Evolutionary conservation across 2,329 filamentous ascomycete species (phyloP), one percentile per base, ranked within the genome.

Genomic region (Colletotrichum viniferum): DNA sequence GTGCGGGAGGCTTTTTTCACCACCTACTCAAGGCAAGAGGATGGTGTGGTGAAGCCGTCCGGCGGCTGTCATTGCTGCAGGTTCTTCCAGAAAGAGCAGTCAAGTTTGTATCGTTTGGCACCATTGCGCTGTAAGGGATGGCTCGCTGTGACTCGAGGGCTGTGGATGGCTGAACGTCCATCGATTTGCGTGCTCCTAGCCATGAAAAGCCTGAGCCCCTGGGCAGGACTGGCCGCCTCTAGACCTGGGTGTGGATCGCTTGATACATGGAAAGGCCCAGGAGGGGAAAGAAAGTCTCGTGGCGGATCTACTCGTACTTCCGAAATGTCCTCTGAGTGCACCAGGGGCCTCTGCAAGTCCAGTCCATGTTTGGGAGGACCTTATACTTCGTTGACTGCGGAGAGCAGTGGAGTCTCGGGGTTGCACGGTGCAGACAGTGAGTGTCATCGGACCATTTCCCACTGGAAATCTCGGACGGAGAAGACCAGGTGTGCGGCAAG

Each of bases 371-470:
- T 60, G 43, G 71, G 69, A 32, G 64, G 73, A 34, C 30, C 43
- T 69, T 62, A 71, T 55, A 74, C 70, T 76, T 76, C 73, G 32
- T 60, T 64, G 73, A 76, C 67, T 65, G 65, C 65, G 24, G 34
- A 65, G 70, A 52, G 14, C 26, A 65, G 74, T 74, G 74, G 74
- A 73, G 71, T 70, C 52, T 67, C 60, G 43, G 64, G 61, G 65
- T 52, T 76, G 71, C 71, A 76, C 66, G 55, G 74, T 69, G 74
- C 65, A 70, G 52, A 73, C 18, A 52, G 55, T 71, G 61, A 76
- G 71, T 72, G 71, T 66, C 74, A 76, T 76, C 69, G 74, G 71
- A 68, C 74, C 74, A 76, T 65, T 74, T 64, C 38, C 71, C 71
- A 69, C 65, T 71, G 58, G 30, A 28, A 70, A 66, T 74, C 74